Evolutionary conservation across 805 yeast genomes (phyloP), one percentile per base, ranked within the genome.

Genomic region (Deakozyma indianensis): DNA sequence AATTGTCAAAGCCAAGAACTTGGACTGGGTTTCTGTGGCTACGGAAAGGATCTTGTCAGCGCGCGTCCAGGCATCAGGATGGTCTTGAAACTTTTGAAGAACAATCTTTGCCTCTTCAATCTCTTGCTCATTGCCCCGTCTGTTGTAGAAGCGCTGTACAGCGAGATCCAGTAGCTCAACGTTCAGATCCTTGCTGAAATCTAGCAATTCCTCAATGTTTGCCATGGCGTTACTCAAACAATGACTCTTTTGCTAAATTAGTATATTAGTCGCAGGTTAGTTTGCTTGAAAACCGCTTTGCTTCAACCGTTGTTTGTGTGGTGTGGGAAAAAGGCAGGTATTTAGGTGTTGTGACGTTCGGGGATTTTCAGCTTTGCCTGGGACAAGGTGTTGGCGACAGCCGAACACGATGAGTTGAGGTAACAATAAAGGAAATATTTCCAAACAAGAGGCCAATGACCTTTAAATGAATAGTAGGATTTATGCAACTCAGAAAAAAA

Each of bases 1-100:
- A 49, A 92, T 83, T 22, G 94, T 78, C 47, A 92, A 70, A 5
- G 96, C 98, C 61, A 92, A 82, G 63, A 83, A 90, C 65, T 92
- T 92, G 25, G 95, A 74, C 64, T 92, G 95, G 35, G 95, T 71
- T 60, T 87, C 83, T 43, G 69, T 66, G 2, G 94, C 78, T 50
- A 68, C 71, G 53, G 88, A 87, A 52, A 92, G 71, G 49, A 92
- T 88, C 62, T 82, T 78, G 57, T 90, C 97, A 27, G 94, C 92
- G 47, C 83, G 75, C 53, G 83, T 85, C 99, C 99, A 92, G 22
- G 96, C 81, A 55, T 90, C 95, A 2, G 92, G 94, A 62, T 87
- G 83, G 50, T 86, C 94, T 64, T 92, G 96, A 62, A 92, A 88
- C 64, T 56, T 53, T 38, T 64, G 64, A 45, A 66, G 53, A 4